Conservation (phyloP, 345 rosid genomes). For the Linum tenue region DNA sequence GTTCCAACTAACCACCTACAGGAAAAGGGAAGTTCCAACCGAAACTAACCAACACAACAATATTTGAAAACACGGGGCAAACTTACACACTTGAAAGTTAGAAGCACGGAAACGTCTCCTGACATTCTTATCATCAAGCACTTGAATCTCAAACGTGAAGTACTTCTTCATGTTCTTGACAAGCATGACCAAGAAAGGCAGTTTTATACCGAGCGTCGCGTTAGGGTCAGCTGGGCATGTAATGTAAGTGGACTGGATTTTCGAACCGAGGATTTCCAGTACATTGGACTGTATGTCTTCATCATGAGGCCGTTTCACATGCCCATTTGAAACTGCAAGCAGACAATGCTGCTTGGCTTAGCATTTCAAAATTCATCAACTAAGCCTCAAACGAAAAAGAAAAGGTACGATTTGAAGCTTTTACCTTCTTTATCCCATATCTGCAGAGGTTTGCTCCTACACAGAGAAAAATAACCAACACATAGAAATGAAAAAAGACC, state of each 20-base stretch:
- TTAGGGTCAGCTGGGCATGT: conserved; percentile 56
- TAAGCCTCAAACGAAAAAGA: background rate
- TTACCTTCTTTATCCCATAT: conserved; percentile 84
- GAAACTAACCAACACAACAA: too few relatives aligned
- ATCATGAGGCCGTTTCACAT: conserved; percentile 76
- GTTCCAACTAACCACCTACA: background rate
- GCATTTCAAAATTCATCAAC: background rate
- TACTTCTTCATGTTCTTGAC: conserved; percentile 28
- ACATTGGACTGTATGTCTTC: conserved; percentile 88
- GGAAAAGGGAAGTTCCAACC: too few relatives aligned
- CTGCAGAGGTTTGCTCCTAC: conserved; percentile 71
- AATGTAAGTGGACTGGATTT: conserved; percentile 79
- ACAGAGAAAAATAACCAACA: background rate
- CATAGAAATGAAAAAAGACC: background rate
- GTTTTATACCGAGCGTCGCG: too few relatives aligned
- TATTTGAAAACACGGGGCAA: too few relatives aligned
- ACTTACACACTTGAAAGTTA: too few relatives aligned
- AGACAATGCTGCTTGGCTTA: background rate
- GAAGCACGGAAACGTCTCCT: conserved; percentile 67
- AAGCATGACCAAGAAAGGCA: too few relatives aligned
- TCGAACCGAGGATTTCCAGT: conserved; percentile 78
- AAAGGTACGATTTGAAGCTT: background rate
- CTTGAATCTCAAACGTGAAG: conserved; percentile 92
- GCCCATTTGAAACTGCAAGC: conserved; percentile 68
- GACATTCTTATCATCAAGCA: conserved; percentile 94